Evolutionary conservation across 495 filamentous ascomycete genomes (phyloP).

Genomic region (Aspergillus leporis): DNA sequence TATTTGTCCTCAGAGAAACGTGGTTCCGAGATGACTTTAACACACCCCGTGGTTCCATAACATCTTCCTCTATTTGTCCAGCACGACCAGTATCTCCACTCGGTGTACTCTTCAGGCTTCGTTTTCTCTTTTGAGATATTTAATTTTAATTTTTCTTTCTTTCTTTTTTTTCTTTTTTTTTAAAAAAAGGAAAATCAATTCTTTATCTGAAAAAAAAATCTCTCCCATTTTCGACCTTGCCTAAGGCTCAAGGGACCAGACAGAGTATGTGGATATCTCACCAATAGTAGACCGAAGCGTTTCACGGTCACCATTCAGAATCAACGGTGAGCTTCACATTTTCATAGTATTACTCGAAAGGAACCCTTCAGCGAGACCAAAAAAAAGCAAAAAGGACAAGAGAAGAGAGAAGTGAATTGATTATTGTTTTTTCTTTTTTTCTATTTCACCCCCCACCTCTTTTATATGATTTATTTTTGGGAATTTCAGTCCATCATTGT

Average conservation of each 20-base stretch:
- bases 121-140: conserved; percentile 3
- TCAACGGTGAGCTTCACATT: conserved; percentile 7
- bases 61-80: conserved; percentile 8
- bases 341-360: neutral
- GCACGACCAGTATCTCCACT: conserved; percentile 6
- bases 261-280: neutral
- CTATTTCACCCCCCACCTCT: too few relatives aligned
- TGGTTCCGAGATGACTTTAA: conserved; percentile 11
- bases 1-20: conserved; percentile 7
- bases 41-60: conserved; percentile 9
- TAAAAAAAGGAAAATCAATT: too few relatives aligned
- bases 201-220: neutral
- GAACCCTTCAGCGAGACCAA: neutral
- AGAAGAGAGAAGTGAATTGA: neutral
- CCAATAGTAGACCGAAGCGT: conserved; percentile 7
- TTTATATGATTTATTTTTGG: neutral
- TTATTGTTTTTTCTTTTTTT: neutral
- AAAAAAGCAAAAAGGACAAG: neutral
- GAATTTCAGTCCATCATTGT: neutral
- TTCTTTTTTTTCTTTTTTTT: conserved; percentile 1
- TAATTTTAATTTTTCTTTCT: neutral
- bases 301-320: conserved; percentile 9
- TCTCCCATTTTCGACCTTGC: conserved; percentile 5
- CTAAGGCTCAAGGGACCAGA: conserved; percentile 8
- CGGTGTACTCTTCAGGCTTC: conserved; percentile 7